These are phyloP conservation scores for Tylopilus intermedius DNA, from an alignment of 768 basidiomycete species.

Conservation along the genomic window DNA sequence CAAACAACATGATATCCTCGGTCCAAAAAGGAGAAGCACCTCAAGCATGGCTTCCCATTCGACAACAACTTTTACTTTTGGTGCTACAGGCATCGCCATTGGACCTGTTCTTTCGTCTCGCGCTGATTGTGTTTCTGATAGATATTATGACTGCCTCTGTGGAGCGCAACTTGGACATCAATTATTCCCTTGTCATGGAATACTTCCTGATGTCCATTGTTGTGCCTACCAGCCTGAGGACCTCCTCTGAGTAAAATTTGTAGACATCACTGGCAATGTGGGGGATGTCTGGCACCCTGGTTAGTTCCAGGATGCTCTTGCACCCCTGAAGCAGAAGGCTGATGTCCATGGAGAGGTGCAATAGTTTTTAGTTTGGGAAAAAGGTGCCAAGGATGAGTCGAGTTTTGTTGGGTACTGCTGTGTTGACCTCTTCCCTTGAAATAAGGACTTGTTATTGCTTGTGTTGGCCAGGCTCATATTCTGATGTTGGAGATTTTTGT, in stretches of 20 bases:
- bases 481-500: conserved; percentile 32
- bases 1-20: conserved; percentile 65
- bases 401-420: too few relatives aligned
- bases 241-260: conserved; percentile 69
- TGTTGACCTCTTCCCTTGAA: too few relatives aligned
- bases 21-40: conserved; percentile 73
- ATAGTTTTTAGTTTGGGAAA: too few relatives aligned
- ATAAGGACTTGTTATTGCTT: too few relatives aligned
- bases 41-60: conserved; percentile 51
- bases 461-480: too few relatives aligned
- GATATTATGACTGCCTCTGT: conserved; percentile 35
- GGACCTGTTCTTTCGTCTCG: too few relatives aligned
- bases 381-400: too few relatives aligned
- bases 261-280: conserved; percentile 48
- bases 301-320: conserved; percentile 24
- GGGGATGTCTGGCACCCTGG: conserved; percentile 77
- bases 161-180: conserved; percentile 62
- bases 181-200: conserved; percentile 78
- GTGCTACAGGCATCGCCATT: too few relatives aligned
- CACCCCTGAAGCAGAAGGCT: too few relatives aligned
- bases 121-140: conserved; percentile 1
- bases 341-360: too few relatives aligned
- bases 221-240: conserved; percentile 80
- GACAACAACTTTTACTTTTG: conserved; percentile 34
- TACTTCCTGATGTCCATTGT: conserved; percentile 86